Conservation (phyloP, 2,329 filamentous ascomycete species). For the Corynespora cassiicola region DNA sequence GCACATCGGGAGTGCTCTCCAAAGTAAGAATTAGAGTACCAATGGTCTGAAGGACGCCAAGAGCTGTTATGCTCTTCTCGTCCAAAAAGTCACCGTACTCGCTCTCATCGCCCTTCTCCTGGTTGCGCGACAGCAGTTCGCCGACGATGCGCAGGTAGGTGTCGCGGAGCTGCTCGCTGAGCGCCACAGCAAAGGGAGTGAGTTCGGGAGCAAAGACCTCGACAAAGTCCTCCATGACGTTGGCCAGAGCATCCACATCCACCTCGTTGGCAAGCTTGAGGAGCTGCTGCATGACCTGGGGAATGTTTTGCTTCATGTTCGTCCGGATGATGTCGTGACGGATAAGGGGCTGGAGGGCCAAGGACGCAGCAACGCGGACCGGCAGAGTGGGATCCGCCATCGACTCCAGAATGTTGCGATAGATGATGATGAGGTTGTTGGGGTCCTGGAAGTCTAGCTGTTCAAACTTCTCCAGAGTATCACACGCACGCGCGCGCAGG, state of each 20-base stretch:
- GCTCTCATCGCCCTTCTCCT: conserved; percentile 75
- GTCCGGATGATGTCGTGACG: conserved; percentile 91
- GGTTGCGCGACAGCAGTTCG: conserved; percentile 87
- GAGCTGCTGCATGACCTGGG: conserved; percentile 98
- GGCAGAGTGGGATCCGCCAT: conserved; percentile 95
- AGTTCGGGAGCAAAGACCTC: conserved; percentile 98
- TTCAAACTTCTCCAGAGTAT: conserved; percentile 98
- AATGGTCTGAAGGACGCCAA: conserved; percentile 96
- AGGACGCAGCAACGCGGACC: conserved; percentile 89
- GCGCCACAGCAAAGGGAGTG: conserved; percentile 93
- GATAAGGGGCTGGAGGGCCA: conserved; percentile 94
- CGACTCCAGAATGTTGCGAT: conserved; percentile 94
- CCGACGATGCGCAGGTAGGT: conserved; percentile 94
- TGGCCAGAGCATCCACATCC: conserved; percentile 94
- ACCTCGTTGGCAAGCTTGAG: conserved; percentile 97
- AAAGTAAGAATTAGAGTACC: conserved; percentile 95
- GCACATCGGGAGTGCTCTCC: conserved; percentile 94
- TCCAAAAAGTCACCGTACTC: conserved; percentile 90
- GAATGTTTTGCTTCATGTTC: conserved; percentile 97
- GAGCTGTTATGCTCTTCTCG: conserved; percentile 97
- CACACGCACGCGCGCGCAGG: conserved; percentile 91
- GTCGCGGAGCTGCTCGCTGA: conserved; percentile 94
- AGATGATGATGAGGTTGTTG: conserved; percentile 94
- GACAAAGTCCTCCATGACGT: conserved; percentile 99
- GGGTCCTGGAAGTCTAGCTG: conserved; percentile 95